Percentiles rank a stretch among this genome's conserved stretches.
These are phyloP conservation scores for Recurvomyces mirabilis DNA, from an alignment of 495 filamentous ascomycete species.

Conservation along the genomic window DNA sequence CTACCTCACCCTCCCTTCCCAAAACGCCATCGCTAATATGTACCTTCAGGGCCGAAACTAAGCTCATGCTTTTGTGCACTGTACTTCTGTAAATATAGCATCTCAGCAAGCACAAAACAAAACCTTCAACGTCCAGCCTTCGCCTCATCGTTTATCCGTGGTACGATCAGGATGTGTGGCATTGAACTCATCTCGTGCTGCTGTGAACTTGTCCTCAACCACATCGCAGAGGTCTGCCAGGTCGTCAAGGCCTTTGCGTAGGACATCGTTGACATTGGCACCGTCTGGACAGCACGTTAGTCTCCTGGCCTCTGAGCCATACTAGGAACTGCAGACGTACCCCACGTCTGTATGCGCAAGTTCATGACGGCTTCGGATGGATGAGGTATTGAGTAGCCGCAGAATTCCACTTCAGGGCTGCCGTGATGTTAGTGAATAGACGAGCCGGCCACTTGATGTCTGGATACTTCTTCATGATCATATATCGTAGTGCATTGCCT, in stretches of 20 bases:
- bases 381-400: slow-evolving; percentile 95
- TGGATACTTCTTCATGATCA: slow-evolving; percentile 95
- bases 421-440: slow-evolving; percentile 6
- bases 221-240: slow-evolving; percentile 86
- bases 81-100: slow-evolving; percentile 16
- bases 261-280: slow-evolving; percentile 66
- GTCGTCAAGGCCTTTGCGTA: slow-evolving; percentile 82
- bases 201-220: slow-evolving; percentile 72
- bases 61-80: background rate
- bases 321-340: too few relatives aligned
- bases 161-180: slow-evolving; percentile 23
- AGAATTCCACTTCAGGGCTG: slow-evolving; percentile 91
- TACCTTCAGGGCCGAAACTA: slow-evolving; percentile 22
- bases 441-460: background rate
- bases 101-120: slow-evolving; percentile 1
- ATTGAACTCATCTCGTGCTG: slow-evolving; percentile 51
- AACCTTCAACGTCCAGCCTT: background rate
- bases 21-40: slow-evolving; percentile 15
- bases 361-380: slow-evolving; percentile 96
- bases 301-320: too few relatives aligned
- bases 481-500: slow-evolving; percentile 83
- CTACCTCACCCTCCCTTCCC: too few relatives aligned
- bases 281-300: too few relatives aligned
- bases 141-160: background rate
- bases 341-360: slow-evolving; percentile 88